Base-by-base conservation (phyloP, 768 basidiomycete species). In the Macrolepiota dolichaula region DNA sequence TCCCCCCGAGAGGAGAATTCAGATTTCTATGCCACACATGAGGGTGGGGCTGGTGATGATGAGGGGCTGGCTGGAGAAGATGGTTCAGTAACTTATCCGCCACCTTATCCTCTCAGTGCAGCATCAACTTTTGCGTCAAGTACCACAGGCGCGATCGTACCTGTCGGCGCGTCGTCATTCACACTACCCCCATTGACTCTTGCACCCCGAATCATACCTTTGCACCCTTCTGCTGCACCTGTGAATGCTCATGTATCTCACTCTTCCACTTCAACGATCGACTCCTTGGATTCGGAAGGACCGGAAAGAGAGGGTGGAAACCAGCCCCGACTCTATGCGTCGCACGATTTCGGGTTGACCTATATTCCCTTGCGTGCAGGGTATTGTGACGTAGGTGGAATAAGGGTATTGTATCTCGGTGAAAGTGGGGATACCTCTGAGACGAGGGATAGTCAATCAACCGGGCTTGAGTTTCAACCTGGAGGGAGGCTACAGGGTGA, bases 321-420 rank as follows among this genome's bases (percentile, higher is more conserved):
- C 37, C 47, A 49, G 24, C 47, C 19, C 4, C 79, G 73, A 59
- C 71, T 72, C 7, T 72, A 79, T 55, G 75, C 71, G 1, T 77
- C 77, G 7, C 81, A 83, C 66, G 81, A 85, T 22, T 91, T 92
- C 59, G 81, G 85, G 54, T 73, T 91, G 52, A 76, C 82, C 9
- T 94, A 84, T 61, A 55, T 91, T 40, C 81, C 89, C 1, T 70
- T 81, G 19, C 76, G 72, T 51, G 77, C 74, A 4, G 92, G 92
- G 0, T 89, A 89, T 68, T 73, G 77, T 25, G 76, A 76, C 2
- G 79, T 87, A 17, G 91, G 92, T 17, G 91, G 92, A 1, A 69
- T 94, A 60, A 81, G 91, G n/a, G 76, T 91, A 29, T 65, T 94
- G 27, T 73, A 92, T 27, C 64, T 89, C 0, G 81, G 81, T 36